Evolutionary conservation across 176 grass and related monocot genomes (phyloP), one percentile per base, ranked within the genome.

Genomic region (Elaeis guineensis): DNA sequence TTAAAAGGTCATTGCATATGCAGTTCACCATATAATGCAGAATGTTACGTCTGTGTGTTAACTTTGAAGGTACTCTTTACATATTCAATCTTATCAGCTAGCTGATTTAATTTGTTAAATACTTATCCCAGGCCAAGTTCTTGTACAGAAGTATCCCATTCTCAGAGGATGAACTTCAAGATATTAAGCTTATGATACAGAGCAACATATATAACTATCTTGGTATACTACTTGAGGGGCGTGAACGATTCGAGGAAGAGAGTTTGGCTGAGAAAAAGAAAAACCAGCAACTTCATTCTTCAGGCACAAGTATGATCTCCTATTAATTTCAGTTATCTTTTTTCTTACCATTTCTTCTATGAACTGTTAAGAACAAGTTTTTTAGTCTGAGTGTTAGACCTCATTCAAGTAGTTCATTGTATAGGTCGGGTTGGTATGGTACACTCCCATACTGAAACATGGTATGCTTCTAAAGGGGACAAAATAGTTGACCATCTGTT

Each of bases 141-240:
- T 77, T 91, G 71, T 93, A 89, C 58, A 93, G 74, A 79, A 86
- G 26, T 39, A 77, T 70, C 7, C 79, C 94, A 44, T 98, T 98
- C 72, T 80, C 88, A 0, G n/a, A 63, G 26, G 76, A 81, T 61
- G 94, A 98, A 65, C 75, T 63, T 50, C 71, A 98, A 74, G 88
- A 98, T 55, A 75, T 98, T 32, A 98, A 89, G 70, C 69, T 85
- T 59, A 72, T 98, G 73, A 86, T 98, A 83, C 88, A 89, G 75
- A 89, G 72, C 22, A 98, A 78, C 76, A 85, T 98, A 85, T 98
- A 98, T 55, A 85, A 64, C 74, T 93, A 93, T 75, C 67, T 98
- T 61, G 74, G 76, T 64, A 80, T 92, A 58, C 62, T 98, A 69
- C 94, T 98, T 66, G 94, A 98, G 73, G 84, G 84, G 0, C 79